phyloP scores from a whole-genome alignment of 495 filamentous ascomycete genomes.

The Rusavskia elegans region DNA sequence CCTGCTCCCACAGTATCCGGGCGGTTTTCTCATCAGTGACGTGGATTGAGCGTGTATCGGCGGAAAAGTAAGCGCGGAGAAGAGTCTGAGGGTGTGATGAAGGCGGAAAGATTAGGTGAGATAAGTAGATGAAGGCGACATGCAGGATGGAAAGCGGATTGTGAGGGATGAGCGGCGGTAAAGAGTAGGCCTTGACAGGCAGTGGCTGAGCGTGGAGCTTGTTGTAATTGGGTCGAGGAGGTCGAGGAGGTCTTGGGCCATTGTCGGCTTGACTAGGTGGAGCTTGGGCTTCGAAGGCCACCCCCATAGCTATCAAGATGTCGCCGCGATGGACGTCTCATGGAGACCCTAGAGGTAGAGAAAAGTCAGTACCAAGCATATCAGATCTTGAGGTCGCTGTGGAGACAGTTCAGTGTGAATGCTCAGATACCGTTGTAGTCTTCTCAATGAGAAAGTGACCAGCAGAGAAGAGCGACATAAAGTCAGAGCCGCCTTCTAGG shows the following conservation, averaged over 20 bases:
- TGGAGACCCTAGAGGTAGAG: not conserved
- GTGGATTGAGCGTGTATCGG: constrained; percentile 67
- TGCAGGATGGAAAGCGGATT: constrained; percentile 81
- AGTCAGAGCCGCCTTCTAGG: constrained; percentile 47
- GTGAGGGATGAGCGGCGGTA: constrained; percentile 77
- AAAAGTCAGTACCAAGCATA: not conserved
- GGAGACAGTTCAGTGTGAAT: constrained; percentile 13
- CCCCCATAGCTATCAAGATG: not conserved
- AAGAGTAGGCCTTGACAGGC: constrained; percentile 62
- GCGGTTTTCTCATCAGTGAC: constrained; percentile 61
- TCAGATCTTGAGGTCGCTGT: not conserved
- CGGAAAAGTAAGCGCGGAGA: constrained; percentile 61
- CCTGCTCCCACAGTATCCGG: constrained; percentile 78
- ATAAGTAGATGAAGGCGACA: constrained; percentile 57
- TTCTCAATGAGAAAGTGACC: constrained; percentile 35
- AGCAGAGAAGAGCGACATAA: constrained; percentile 62
- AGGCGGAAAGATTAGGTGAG: constrained; percentile 49
- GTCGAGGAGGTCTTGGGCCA: constrained; percentile 19
- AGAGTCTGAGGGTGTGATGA: constrained; percentile 47
- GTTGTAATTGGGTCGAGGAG: constrained; percentile 49
- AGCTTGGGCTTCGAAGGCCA: not conserved
- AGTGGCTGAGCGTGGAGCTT: constrained; percentile 64
- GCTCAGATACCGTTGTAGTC: constrained; percentile 99
- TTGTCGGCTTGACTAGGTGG: not conserved
- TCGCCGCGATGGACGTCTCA: not conserved